Evolutionary conservation across 164 flowering plant species (phyloP), one percentile per base, ranked within the genome.

Genomic region (Magnolia officinalis): DNA sequence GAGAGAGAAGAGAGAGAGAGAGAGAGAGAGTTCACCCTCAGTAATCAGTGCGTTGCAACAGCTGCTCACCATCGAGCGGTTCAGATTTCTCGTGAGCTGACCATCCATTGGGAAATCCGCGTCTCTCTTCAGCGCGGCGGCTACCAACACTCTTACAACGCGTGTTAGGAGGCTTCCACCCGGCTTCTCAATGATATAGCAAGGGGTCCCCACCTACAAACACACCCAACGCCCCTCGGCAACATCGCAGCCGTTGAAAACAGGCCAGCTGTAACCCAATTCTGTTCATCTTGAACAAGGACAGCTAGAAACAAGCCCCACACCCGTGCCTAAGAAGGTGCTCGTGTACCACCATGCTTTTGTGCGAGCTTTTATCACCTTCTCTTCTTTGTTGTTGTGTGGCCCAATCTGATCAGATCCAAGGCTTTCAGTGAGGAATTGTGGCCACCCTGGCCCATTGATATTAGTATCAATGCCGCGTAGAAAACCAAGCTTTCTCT

Each of bases 361-460:
- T 8, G 49, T 50, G 6, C 79, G 74, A 2, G 26, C 21, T n/a
- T 16, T 51, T 45, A 20, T 55, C 64, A 13, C 71, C 1, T 77
- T 51, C 18, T 55, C 59, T 37, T 37, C 45, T 37, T 37, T 37
- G 7, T 31, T 67, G 45, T 67, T 67, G 71, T 51, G 9, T 18
- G 63, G 37, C 23, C 37, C 67, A 52, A 77, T 72, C 75, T 77
- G 82, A 74, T 75, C 72, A 50, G 67, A 74, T 7, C 75, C 78
- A 37, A 77, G 71, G 72, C 75, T 24, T 65, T 70, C 63, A 77
- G 67, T 50, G 63, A 64, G 20, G 79, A 77, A n/a, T 70, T 14
- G 16, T 74, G 51, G 26, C 77, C 75, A n/a, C 79, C 82, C 58
- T 76, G 74, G 64, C 82, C 82, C 8, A 76, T 11, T 50, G 79